Evolutionary conservation across 2,329 filamentous ascomycete genomes (phyloP).

Genomic region (Aureobasidium mangrovei): DNA sequence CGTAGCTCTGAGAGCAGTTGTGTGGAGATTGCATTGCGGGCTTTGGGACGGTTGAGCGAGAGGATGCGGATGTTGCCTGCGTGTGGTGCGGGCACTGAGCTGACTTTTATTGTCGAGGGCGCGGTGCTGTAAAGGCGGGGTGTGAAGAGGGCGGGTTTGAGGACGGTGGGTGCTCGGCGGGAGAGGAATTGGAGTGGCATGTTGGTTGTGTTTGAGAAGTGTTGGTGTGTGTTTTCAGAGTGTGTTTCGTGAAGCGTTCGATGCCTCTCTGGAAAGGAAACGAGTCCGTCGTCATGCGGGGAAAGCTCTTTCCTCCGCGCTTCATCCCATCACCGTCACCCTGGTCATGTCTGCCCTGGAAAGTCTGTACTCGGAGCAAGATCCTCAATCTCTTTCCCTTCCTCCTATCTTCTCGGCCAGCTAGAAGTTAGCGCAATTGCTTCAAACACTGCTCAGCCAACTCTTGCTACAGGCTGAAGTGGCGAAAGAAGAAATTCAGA

Average conservation of each 20-base stretch:
- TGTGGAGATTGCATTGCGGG: conserved; percentile 84
- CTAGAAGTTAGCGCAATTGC: no score
- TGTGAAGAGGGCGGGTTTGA: not conserved
- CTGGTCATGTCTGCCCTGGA: no score
- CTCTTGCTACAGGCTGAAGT: no score
- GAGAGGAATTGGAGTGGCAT: not conserved
- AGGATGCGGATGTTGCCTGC: conserved; percentile 81
- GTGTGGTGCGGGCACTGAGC: conserved; percentile 66
- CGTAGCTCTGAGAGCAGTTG: conserved; percentile 65
- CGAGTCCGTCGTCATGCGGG: conserved; percentile 8
- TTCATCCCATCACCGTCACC: no score
- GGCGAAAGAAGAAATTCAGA: no score
- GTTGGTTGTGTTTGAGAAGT: not conserved
- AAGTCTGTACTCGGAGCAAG: no score
- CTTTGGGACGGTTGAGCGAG: conserved; percentile 72
- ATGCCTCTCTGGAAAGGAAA: not conserved
- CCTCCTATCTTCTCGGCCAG: no score
- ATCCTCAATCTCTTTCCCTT: no score
- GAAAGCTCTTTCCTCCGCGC: conserved; percentile 7
- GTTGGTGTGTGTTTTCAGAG: not conserved
- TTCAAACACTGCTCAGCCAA: no score
- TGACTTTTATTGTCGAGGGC: conserved; percentile 50
- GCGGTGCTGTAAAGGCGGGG: conserved; percentile 17
- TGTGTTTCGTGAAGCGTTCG: not conserved
- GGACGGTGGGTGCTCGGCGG: not conserved